phyloP scores from a whole-genome alignment of 495 filamentous ascomycete species.

The Parathielavia hyrcaniae region DNA sequence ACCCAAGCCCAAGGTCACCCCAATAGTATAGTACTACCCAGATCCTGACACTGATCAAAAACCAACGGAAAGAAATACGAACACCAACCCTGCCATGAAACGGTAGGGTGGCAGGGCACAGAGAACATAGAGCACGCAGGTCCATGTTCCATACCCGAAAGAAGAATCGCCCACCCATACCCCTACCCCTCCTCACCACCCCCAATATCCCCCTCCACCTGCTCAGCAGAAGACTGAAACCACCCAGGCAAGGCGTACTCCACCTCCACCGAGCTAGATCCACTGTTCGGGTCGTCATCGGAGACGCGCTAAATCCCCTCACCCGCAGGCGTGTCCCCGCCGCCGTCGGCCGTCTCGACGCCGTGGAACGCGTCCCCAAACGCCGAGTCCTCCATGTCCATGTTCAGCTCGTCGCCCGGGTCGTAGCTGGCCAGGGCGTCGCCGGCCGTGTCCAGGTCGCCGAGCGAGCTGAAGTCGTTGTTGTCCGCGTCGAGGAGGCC shows the following conservation, averaged over 20 bases:
- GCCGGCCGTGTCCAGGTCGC: conserved; percentile 47
- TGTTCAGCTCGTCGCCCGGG: conserved; percentile 38
- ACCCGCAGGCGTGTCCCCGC: conserved; percentile 18
- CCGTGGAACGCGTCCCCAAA: conserved; percentile 55
- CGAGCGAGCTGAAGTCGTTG: conserved; percentile 50
- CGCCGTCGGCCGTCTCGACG: conserved; percentile 27
- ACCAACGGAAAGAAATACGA: no score
- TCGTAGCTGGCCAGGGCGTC: conserved; percentile 44
- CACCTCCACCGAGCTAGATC: neutral
- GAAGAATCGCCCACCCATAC: no score
- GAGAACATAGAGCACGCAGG: no score
- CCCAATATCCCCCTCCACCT: no score
- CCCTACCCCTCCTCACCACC: no score
- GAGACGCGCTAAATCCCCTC: neutral
- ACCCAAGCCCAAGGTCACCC: neutral
- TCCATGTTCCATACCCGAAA: no score
- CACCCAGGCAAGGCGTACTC: neutral
- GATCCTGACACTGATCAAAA: no score
- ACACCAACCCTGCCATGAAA: no score
- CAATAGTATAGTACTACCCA: neutral
- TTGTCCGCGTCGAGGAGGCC: conserved; percentile 35
- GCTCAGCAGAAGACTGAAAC: no score
- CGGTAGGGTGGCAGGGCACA: no score
- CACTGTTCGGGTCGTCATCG: neutral
- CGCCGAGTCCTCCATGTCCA: conserved; percentile 50